Evolutionary conservation across 2,329 filamentous ascomycete species (phyloP), one percentile per base, ranked within the genome.

Genomic region (Thielaviopsis cerberus): DNA sequence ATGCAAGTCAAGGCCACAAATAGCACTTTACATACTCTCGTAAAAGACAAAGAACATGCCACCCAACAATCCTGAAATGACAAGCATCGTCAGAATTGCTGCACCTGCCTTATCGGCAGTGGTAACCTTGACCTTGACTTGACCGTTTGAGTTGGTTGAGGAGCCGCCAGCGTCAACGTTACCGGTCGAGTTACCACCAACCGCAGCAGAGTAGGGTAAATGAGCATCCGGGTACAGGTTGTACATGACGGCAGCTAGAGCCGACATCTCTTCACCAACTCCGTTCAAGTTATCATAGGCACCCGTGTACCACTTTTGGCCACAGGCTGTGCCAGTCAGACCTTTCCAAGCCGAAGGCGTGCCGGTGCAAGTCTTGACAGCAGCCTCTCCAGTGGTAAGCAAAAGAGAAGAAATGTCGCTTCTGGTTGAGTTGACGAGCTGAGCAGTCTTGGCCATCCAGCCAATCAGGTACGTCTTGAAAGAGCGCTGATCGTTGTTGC

Each of bases 401-500:
- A 85, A 67, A n/a, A 80, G 69, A 4, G 74, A 71, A 64, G 72
- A 71, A 61, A 83, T 76, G 4, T 66, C 69, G 54, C 73, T 68
- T 60, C 69, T 71, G 1, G 75, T 78, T 62, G 74, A 72, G 0
- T 80, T 76, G 1, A 76, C 79, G 64, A 83, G 66, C 66, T 78
- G 74, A 6, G 74, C 69, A 1, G 78, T 76, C 20, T 71, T 71
- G 0, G 79, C 75, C 66, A 83, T 69, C 79, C 83, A 89, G 51
- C 85, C 81, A 25, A 79, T 70, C 25, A 88, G 73, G 67, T 87
- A 88, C 11, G 82, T 85, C 70, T 89, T 89, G 79, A 88, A 89
- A 53, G 76, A 81, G 64, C 77, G 77, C 70, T 88, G 83, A 67
- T 89, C 85, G 62, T 75, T 75, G 70, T 87, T 79, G 74, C 86